Percentiles rank a stretch among this genome's conserved stretches.
These are phyloP conservation scores for Theileria annulata DNA, from an alignment of 169 alveolate species.

Conservation along the genomic window DNA sequence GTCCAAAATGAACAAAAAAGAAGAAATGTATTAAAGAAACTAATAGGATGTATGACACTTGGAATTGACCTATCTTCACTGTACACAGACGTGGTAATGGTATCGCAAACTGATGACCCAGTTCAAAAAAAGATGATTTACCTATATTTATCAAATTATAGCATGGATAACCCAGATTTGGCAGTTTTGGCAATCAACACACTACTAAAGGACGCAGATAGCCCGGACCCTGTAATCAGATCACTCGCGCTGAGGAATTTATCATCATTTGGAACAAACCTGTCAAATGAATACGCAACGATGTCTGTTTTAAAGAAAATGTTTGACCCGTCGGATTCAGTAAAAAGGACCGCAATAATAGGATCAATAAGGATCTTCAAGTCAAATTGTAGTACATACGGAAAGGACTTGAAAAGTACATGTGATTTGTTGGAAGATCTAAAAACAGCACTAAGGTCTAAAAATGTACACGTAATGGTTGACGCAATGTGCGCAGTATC, in stretches of 20 bases:
- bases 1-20: slow-evolving; percentile 3
- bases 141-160: slow-evolving; percentile 92
- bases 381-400: slow-evolving; percentile 38
- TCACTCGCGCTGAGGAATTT: slow-evolving; percentile 96
- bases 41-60: slow-evolving; percentile 84
- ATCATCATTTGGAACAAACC: slow-evolving; percentile 89
- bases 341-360: slow-evolving; percentile 62
- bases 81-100: slow-evolving; percentile 96
- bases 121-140: slow-evolving; percentile 99
- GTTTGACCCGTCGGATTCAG: slow-evolving; percentile 57
- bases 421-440: slow-evolving; percentile 27
- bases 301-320: slow-evolving; percentile 39
- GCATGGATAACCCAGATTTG: slow-evolving; percentile 90
- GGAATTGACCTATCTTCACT: slow-evolving; percentile 97
- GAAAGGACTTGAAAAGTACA: slow-evolving; percentile 16
- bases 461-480: slow-evolving; percentile 53
- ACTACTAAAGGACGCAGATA: slow-evolving; percentile 93
- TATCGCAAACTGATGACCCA: slow-evolving; percentile 93
- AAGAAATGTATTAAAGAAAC: slow-evolving; percentile 83
- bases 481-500: slow-evolving; percentile 54
- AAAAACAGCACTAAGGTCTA: slow-evolving; percentile 42
- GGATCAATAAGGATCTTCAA: slow-evolving; percentile 47
- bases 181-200: slow-evolving; percentile 98
- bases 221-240: slow-evolving; percentile 94
- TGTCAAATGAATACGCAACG: slow-evolving; percentile 60